Conservation (phyloP, 176 grass and related monocot species). For the Triticum aestivum region DNA sequence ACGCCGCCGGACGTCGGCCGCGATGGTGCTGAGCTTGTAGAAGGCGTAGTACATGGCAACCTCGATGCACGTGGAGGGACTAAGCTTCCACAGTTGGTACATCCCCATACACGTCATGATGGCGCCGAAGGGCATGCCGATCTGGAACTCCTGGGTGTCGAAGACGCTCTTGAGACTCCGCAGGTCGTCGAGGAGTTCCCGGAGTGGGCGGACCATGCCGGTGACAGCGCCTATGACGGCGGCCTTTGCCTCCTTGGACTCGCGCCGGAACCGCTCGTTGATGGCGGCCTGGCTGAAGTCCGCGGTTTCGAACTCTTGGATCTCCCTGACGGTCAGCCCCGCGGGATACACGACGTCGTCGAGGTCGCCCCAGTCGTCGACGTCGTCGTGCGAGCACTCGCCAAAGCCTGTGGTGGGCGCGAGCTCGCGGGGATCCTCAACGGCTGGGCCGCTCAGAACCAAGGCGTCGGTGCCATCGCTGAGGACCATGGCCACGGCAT, state of each 20-base stretch:
- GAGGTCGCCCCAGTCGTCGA: not conserved
- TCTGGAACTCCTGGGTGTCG: not conserved
- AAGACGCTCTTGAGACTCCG: not conserved
- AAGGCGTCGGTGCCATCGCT: too few species aligned
- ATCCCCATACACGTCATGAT: slow-evolving; percentile 3
- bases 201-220: not conserved
- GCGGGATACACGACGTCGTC: not conserved
- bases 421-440: not conserved
- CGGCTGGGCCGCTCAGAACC: not conserved
- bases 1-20: not conserved
- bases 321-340: not conserved
- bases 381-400: not conserved
- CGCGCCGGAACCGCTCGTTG: not conserved
- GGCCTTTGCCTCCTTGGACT: slow-evolving; percentile 2
- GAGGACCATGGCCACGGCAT: not conserved
- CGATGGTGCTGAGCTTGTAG: slow-evolving; percentile 2
- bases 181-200: not conserved
- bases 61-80: not conserved
- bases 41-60: not conserved
- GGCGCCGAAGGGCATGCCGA: not conserved
- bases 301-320: not conserved
- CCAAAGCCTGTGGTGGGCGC: not conserved
- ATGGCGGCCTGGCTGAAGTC: not conserved
- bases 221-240: not conserved
- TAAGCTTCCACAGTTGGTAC: slow-evolving; percentile 7